Conservation (phyloP, 1,284 basidiomycete species). For the Leccinum solheimii region DNA sequence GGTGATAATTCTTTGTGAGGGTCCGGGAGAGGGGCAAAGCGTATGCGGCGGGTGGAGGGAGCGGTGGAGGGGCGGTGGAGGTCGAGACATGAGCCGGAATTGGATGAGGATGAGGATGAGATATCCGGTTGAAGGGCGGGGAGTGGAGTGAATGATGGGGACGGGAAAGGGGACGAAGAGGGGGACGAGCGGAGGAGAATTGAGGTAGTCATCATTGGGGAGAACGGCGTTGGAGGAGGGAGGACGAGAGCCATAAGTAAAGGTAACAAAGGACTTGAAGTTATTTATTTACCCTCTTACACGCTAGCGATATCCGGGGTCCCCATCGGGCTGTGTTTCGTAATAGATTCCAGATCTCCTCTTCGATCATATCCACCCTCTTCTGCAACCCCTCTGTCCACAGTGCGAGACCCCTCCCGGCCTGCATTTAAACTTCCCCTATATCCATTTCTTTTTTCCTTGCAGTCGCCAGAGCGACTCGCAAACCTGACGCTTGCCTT, state of each 20-base stretch:
- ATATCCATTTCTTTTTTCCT: not conserved
- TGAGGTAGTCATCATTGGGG: constrained; percentile 20
- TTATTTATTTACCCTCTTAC: constrained; percentile 3
- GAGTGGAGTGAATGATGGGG: constrained; percentile 36
- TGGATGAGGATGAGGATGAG: constrained; percentile 23
- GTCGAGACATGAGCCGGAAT: constrained; percentile 21
- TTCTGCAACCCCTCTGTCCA: not conserved
- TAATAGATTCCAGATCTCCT: constrained; percentile 16
- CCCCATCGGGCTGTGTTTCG: constrained; percentile 19
- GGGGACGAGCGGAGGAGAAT: constrained; percentile 28
- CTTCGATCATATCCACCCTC: constrained; percentile 4
- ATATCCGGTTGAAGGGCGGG: constrained; percentile 38
- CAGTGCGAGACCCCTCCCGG: not conserved
- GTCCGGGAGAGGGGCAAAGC: constrained; percentile 78
- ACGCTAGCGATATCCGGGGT: constrained; percentile 23
- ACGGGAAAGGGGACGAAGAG: constrained; percentile 13
- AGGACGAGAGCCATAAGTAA: constrained; percentile 15
- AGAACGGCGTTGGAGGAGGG: not conserved
- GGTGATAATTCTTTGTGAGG: constrained; percentile 45
- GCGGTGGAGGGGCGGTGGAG: constrained; percentile 14
- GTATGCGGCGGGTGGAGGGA: constrained; percentile 48
- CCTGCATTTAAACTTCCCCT: not conserved
- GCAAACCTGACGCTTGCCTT: not conserved
- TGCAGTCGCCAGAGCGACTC: not conserved
- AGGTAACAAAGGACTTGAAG: constrained; percentile 10